These are phyloP conservation scores for Rhodotorula graminis DNA, from an alignment of 768 basidiomycete genomes.

Conservation along the genomic window DNA sequence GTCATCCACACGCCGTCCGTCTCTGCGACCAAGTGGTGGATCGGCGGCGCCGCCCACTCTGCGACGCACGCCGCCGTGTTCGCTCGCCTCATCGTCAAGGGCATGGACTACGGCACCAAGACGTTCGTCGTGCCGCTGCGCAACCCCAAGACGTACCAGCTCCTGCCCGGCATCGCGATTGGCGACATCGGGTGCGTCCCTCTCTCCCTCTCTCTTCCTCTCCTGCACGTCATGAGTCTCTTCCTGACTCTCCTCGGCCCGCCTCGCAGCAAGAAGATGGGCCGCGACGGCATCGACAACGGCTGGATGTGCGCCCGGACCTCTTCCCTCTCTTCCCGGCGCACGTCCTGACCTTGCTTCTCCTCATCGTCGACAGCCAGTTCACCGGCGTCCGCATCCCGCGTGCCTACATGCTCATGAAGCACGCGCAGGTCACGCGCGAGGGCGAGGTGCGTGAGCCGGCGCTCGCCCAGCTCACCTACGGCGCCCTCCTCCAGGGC, in stretches of 20 bases:
- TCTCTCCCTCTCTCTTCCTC: constrained; percentile 47
- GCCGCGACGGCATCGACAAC: constrained; percentile 50
- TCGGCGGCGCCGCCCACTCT: constrained; percentile 51
- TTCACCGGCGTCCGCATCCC: constrained; percentile 52
- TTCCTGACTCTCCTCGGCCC: neutral
- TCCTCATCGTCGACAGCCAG: constrained; percentile 18
- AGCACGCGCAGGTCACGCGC: constrained; percentile 51
- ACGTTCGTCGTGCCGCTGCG: constrained; percentile 51
- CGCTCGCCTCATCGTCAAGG: constrained; percentile 50
- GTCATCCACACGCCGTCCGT: constrained; percentile 51
- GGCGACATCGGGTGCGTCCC: constrained; percentile 46
- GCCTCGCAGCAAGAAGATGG: constrained; percentile 48
- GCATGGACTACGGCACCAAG: constrained; percentile 50
- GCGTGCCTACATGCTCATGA: constrained; percentile 51
- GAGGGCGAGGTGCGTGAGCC: constrained; percentile 50
- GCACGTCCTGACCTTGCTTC: neutral
- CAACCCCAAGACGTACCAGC: constrained; percentile 47
- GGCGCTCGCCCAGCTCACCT: constrained; percentile 51
- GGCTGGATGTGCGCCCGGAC: constrained; percentile 32
- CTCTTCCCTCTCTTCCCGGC: too few species aligned
- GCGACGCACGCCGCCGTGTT: constrained; percentile 52
- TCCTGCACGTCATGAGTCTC: neutral
- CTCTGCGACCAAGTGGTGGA: constrained; percentile 53
- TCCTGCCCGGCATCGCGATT: constrained; percentile 50
- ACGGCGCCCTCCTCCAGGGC: constrained; percentile 51